Conservation (phyloP, 352 stramenopile genomes). For the Phytophthora melonis region DNA sequence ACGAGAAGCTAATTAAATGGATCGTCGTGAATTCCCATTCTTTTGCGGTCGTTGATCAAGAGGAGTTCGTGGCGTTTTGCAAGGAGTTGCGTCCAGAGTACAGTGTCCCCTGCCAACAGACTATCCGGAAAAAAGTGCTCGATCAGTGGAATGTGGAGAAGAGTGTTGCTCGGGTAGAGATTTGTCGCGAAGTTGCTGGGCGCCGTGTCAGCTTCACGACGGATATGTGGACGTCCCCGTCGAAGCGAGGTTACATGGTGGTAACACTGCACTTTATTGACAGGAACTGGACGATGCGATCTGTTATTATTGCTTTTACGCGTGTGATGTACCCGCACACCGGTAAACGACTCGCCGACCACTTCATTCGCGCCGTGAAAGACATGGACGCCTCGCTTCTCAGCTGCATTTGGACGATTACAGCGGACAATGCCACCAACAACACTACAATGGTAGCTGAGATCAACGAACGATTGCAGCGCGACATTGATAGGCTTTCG, state of each 20-base stretch:
- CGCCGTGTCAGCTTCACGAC: conserved; percentile 20
- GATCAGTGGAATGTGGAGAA: conserved; percentile 14
- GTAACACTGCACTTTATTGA: conserved; percentile 30
- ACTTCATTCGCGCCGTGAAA: background rate
- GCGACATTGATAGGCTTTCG: background rate
- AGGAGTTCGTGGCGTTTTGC: conserved; percentile 4
- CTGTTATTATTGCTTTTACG: conserved; percentile 27
- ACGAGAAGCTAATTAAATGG: conserved; percentile 5
- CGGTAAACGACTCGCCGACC: background rate
- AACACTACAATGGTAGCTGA: background rate
- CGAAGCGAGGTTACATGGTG: conserved; percentile 25
- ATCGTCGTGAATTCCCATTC: conserved; percentile 1
- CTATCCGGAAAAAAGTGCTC: conserved; percentile 3
- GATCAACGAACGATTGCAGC: background rate
- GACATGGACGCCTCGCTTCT: background rate
- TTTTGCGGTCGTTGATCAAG: conserved; percentile 15
- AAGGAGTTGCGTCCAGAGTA: background rate
- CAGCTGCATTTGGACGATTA: background rate
- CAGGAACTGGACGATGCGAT: conserved; percentile 15
- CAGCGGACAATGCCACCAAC: background rate
- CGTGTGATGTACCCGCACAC: background rate
- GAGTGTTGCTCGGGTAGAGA: background rate
- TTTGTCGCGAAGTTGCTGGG: conserved; percentile 10
- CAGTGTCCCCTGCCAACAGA: conserved; percentile 9
- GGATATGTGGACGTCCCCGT: conserved; percentile 31